These are phyloP conservation scores for Candida sp. DNA, from an alignment of 1,139 yeast genomes.

Conservation along the genomic window DNA sequence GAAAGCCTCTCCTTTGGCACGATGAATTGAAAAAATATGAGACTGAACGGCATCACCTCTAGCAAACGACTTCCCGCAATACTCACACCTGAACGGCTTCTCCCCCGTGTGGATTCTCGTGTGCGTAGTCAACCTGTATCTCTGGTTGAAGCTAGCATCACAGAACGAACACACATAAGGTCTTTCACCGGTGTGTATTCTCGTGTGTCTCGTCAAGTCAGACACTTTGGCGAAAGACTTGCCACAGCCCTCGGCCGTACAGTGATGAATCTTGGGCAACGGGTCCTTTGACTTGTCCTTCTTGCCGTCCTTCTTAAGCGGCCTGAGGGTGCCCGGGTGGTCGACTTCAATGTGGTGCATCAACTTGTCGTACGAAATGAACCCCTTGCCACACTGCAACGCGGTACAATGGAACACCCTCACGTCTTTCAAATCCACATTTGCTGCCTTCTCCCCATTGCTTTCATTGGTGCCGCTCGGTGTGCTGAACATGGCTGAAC, in stretches of 20 bases:
- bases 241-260: conserved; percentile 20
- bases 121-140: conserved; percentile 31
- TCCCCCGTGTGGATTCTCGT: conserved; percentile 30
- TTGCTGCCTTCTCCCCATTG: neutral
- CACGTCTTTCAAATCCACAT: conserved; percentile 14
- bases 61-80: conserved; percentile 28
- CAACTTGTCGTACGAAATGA: conserved; percentile 16
- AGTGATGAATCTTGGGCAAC: conserved; percentile 21
- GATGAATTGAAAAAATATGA: conserved; percentile 24
- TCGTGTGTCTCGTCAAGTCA: conserved; percentile 26
- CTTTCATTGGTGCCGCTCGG: neutral
- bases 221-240: conserved; percentile 24
- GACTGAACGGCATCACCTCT: conserved; percentile 32
- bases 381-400: conserved; percentile 17
- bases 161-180: conserved; percentile 27
- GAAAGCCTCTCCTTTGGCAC: conserved; percentile 18
- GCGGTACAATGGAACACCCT: conserved; percentile 19
- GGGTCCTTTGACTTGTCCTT: conserved; percentile 8
- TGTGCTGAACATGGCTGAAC: neutral
- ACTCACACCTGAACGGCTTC: conserved; percentile 27
- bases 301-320: conserved; percentile 2
- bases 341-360: conserved; percentile 13
- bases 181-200: conserved; percentile 31
- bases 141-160: conserved; percentile 26
- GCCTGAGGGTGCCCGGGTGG: conserved; percentile 7